Percentiles rank a stretch among this genome's conserved stretches.
phyloP scores from a whole-genome alignment of 108 stramenopile species.

The Fragilariopsis cylindrus region DNA sequence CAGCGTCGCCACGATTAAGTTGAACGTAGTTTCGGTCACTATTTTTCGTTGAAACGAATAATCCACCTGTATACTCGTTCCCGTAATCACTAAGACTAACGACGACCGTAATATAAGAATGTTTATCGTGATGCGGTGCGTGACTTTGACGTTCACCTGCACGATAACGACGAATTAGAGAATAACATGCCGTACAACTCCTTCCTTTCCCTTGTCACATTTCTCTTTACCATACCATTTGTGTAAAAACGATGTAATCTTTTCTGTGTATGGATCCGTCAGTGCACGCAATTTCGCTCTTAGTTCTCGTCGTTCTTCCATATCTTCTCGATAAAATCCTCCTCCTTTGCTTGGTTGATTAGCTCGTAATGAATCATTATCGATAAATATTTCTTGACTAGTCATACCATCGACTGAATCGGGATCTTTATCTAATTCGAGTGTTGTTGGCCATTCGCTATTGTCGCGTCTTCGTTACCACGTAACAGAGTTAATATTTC shows the following conservation, averaged over 20 bases:
- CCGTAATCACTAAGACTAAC: slow-evolving; percentile 21
- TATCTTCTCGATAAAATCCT: background rate
- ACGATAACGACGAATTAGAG: slow-evolving; percentile 21
- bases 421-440: slow-evolving; percentile 13
- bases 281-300: background rate
- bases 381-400: slow-evolving; percentile 20
- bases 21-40: background rate
- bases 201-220: background rate
- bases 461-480: background rate
- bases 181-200: slow-evolving; percentile 21
- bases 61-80: slow-evolving; percentile 11
- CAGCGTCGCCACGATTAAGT: slow-evolving; percentile 20
- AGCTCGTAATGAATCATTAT: slow-evolving; percentile 13
- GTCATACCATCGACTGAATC: slow-evolving; percentile 25
- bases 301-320: background rate
- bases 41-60: slow-evolving; percentile 16
- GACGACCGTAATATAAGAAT: slow-evolving; percentile 20
- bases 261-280: background rate
- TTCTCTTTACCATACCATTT: background rate
- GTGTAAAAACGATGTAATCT: slow-evolving; percentile 8
- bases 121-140: slow-evolving; percentile 17
- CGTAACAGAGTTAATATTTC: background rate
- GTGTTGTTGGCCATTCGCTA: background rate
- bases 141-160: slow-evolving; percentile 16
- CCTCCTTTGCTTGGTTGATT: background rate